phyloP scores from a whole-genome alignment of 2,329 filamentous ascomycete species.

The Fusarium pseudocircinatum region DNA sequence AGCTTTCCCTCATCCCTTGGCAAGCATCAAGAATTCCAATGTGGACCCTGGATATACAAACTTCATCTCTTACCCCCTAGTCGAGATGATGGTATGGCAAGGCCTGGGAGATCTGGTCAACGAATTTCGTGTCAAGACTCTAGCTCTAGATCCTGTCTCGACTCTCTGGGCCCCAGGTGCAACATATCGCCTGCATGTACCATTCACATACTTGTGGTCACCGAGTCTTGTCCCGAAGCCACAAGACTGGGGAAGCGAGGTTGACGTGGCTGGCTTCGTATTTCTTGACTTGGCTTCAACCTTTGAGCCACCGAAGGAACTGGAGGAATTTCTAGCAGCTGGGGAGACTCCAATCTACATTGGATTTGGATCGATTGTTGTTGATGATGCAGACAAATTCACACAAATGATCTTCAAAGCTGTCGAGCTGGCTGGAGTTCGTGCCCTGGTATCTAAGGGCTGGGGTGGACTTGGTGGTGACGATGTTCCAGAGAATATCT shows the following conservation, averaged over 20 bases:
- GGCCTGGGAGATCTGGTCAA: conserved; percentile 84
- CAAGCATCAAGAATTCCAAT: conserved; percentile 77
- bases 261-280: conserved; percentile 81
- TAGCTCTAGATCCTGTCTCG: conserved; percentile 77
- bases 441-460: conserved; percentile 78
- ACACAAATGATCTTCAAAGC: conserved; percentile 78
- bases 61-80: conserved; percentile 81
- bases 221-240: conserved; percentile 74
- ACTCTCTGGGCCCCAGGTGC: conserved; percentile 81
- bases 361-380: conserved; percentile 79
- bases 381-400: conserved; percentile 75
- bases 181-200: conserved; percentile 77
- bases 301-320: conserved; percentile 65
- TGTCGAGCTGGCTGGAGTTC: conserved; percentile 70
- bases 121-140: conserved; percentile 73
- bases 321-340: conserved; percentile 64
- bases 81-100: conserved; percentile 92
- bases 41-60: conserved; percentile 79
- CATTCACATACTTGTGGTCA: conserved; percentile 79
- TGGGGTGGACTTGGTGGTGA: conserved; percentile 76
- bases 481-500: conserved; percentile 70
- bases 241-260: conserved; percentile 72
- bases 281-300: conserved; percentile 75
- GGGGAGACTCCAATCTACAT: conserved; percentile 75
- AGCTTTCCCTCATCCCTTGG: conserved; percentile 80